Base-by-base conservation (phyloP, 192 early-diverging fungal species). In the Backusella tarrabulga region DNA sequence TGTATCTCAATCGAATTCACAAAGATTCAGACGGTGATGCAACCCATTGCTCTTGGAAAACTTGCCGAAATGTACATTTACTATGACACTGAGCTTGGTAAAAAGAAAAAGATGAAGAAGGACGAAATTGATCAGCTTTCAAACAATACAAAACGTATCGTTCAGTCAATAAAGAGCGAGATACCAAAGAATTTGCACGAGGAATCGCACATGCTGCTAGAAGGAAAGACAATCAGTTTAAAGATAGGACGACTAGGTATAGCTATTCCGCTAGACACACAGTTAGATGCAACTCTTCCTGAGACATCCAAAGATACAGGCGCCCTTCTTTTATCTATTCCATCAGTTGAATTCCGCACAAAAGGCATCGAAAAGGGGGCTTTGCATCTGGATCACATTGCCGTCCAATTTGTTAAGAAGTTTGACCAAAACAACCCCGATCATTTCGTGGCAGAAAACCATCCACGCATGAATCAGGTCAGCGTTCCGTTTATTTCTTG, bases 11-110 rank as follows among this genome's bases (percentile, higher is more conserved):
- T 94, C 0, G 77, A 84, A 23, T 76, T 95, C 26, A 70, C 84
- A 32, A 92, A 92, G 73, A 79, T 92, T 23, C 89, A 91, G 72
- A 91, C 90, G 0, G 84, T 94, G 7, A 87, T 95, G 90, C 92
- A 93, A 46, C 92, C 93, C 2, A 88, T 83, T 70, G 90, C 93
- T 0, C 68, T 95, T 6, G 88, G 88, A 14, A 87, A 86, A 68
- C 76, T 94, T 11, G 82, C 88, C 7, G 93, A 93, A 42, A 76
- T 92, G 21, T 86, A 87, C 32, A 76, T 90, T 26, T 94, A 89
- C 76, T 95, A 92, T 75, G 85, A 85, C 7, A 85, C 86, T 6
- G 91, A 93, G 67, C 84, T 96, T 44, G 87, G 88, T 29, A 78
- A 88, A 46, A 79, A 88, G 17, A 91, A 86, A 44, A 77, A 83